Percentiles rank a stretch among this genome's conserved stretches.
Conservation (phyloP, 2,329 filamentous ascomycete genomes). For the Colletotrichum tropicale region DNA sequence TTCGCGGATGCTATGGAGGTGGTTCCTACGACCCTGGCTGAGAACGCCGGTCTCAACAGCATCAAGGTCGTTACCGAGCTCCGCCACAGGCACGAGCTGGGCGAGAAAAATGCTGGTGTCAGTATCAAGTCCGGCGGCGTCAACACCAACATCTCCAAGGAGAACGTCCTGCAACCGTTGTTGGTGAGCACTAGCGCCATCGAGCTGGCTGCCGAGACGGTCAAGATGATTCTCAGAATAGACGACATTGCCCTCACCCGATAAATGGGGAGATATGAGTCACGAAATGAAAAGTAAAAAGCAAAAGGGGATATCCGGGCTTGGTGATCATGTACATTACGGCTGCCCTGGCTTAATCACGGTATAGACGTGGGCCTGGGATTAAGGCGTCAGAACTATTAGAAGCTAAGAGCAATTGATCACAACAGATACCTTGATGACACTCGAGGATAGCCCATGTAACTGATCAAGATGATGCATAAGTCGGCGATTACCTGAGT, state of each 20-base stretch:
- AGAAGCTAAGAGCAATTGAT: conserved; percentile 22
- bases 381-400: conserved; percentile 19
- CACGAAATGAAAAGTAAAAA: conserved; percentile 16
- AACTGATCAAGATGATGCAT: not conserved
- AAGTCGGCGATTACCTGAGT: not conserved
- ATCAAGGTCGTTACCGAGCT: conserved; percentile 99
- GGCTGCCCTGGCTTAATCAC: conserved; percentile 17
- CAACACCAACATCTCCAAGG: conserved; percentile 94
- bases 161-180: conserved; percentile 95
- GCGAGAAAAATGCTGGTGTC: conserved; percentile 94
- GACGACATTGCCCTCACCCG: conserved; percentile 70
- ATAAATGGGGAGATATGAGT: conserved; percentile 32
- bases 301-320: conserved; percentile 16
- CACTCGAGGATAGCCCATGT: not conserved
- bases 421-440: conserved; percentile 21
- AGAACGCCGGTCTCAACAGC: conserved; percentile 96
- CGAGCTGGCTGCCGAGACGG: conserved; percentile 95
- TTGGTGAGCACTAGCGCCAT: conserved; percentile 97
- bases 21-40: conserved; percentile 92
- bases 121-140: conserved; percentile 98
- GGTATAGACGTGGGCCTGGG: conserved; percentile 18
- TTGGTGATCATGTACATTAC: conserved; percentile 21
- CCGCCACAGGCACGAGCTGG: conserved; percentile 90
- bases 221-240: conserved; percentile 86
- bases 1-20: conserved; percentile 98